Percentiles rank a stretch among this genome's conserved stretches.
phyloP scores from a whole-genome alignment of 345 rosid genomes.

The Eutrema heterophyllum region DNA sequence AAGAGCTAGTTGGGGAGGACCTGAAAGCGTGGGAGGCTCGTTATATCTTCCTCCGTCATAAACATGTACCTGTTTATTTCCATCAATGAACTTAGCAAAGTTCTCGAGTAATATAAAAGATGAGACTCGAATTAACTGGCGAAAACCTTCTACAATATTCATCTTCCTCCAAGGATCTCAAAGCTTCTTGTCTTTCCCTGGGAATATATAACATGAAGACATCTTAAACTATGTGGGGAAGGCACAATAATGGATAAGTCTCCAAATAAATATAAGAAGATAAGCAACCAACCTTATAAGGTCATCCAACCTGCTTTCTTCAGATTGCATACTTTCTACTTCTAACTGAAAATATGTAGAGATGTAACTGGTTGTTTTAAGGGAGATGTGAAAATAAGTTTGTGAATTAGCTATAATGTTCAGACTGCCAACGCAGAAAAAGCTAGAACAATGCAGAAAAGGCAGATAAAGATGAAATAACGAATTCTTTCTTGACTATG shows the following conservation, averaged over 20 bases:
- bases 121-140: background rate
- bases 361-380: background rate
- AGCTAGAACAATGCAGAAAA: background rate
- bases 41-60: constrained; percentile 57
- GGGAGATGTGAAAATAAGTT: background rate
- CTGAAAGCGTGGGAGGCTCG: constrained; percentile 54
- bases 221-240: constrained; percentile 5
- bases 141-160: constrained; percentile 41
- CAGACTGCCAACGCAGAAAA: background rate
- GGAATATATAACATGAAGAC: constrained; percentile 20
- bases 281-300: constrained; percentile 50
- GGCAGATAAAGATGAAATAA: too few relatives aligned
- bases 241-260: background rate
- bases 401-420: background rate
- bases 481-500: background rate
- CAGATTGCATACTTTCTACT: constrained; percentile 40
- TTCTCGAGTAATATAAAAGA: background rate
- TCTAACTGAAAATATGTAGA: constrained; percentile 44
- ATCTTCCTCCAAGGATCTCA: constrained; percentile 51
- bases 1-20: constrained; percentile 34
- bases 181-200: constrained; percentile 55
- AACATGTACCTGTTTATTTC: constrained; percentile 48
- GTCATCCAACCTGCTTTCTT: constrained; percentile 55
- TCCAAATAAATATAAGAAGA: background rate
- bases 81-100: constrained; percentile 10